Base-by-base conservation (phyloP, 768 basidiomycete species). In the Boletus reticuloceps region DNA sequence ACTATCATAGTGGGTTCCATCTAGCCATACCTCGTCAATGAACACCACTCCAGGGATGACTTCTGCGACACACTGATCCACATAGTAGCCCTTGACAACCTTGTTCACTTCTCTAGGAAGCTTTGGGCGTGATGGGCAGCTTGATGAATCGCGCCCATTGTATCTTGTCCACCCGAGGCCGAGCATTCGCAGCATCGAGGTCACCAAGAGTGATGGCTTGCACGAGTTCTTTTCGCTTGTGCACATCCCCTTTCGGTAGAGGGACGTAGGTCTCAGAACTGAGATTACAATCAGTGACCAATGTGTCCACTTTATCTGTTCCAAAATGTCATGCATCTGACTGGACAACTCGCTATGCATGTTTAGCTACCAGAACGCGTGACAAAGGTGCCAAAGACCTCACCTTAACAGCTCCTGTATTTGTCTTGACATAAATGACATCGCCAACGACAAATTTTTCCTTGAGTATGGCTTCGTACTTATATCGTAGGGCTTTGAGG, bases 91-190 rank as follows among this genome's bases (percentile, higher is more conserved):
- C 72, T 97, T 91, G 37, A 98, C 97, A 34, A 98, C 91, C 70
- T 95, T 95, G 79, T 98, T 96, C 51, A 98, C 95, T 72, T 99
- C 96, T 58, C 86, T 79, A 53, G 96, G 79, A 48, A 99, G 79
- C 72, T 99, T 98, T 6, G n/a, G n/a, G n/a, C n/a, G n/a, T n/a
- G n/a, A n/a, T n/a, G n/a, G n/a, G n/a, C n/a, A n/a, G n/a, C n/a
- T n/a, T n/a, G n/a, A n/a, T n/a, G n/a, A 99, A 99, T 98, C 29
- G 98, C 94, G 67, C 89, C 91, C 95, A 98, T 98, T 70, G 98
- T 97, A n/a, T n/a, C n/a, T 72, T 98, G 96, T 3, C 96, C 95
- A 19, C 91, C 67, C 91, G 93, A 13, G 96, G 96, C 27, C 94
- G 83, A 5, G 94, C 95, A 69, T 99, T 99, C 5, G 96, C 96